Conservation (phyloP, 2,329 filamentous ascomycete species). For the Fusarium decemcellulare region DNA sequence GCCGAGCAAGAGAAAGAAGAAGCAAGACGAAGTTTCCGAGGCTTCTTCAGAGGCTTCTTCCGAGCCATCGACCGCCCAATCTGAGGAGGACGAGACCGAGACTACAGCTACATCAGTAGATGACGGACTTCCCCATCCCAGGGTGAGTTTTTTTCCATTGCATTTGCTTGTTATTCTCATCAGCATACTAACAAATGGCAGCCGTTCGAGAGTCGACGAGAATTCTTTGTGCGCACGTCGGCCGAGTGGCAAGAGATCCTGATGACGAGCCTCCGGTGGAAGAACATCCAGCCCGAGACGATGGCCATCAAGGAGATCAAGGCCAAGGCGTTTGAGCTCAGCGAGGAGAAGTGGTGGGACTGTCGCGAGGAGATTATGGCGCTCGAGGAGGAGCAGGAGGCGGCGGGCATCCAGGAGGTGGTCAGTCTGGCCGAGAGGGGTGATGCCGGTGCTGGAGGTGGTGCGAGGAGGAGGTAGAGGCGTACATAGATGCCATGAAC, state of each 20-base stretch:
- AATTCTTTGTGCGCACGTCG: slow-evolving; percentile 92
- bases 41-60: slow-evolving; percentile 52
- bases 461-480: slow-evolving; percentile 51
- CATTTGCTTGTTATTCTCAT: not conserved
- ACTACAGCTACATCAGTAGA: slow-evolving; percentile 69
- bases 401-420: slow-evolving; percentile 93
- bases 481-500: not conserved
- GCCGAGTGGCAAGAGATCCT: slow-evolving; percentile 92
- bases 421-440: slow-evolving; percentile 86
- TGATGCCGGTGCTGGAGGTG: slow-evolving; percentile 61
- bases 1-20: slow-evolving; percentile 71
- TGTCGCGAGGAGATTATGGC: slow-evolving; percentile 92
- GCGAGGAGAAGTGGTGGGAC: slow-evolving; percentile 99
- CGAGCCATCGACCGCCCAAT: slow-evolving; percentile 41
- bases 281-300: slow-evolving; percentile 75
- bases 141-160: slow-evolving; percentile 56
- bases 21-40: slow-evolving; percentile 59
- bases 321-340: slow-evolving; percentile 88
- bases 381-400: slow-evolving; percentile 96
- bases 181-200: slow-evolving; percentile 51
- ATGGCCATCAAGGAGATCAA: slow-evolving; percentile 92
- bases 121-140: slow-evolving; percentile 81
- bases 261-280: slow-evolving; percentile 80
- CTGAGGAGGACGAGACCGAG: slow-evolving; percentile 64
- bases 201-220: slow-evolving; percentile 90